Percentiles rank a stretch among this genome's conserved stretches.
Conservation (phyloP, 345 rosid species). For the Camelina sativa region DNA sequence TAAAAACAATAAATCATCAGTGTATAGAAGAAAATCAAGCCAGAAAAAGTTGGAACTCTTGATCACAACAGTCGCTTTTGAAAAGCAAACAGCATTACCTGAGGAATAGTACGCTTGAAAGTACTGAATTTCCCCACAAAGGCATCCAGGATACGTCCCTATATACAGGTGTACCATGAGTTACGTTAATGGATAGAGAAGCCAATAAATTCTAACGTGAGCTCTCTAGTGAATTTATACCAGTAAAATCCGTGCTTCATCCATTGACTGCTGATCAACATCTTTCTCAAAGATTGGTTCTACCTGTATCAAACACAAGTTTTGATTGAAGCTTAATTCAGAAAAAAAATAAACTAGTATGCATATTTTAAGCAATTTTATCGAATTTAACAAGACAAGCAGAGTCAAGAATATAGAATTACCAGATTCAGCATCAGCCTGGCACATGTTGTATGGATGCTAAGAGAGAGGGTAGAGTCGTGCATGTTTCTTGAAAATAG, state of each 20-base stretch:
- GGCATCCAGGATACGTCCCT: constrained; percentile 99
- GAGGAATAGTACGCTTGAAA: constrained; percentile 97
- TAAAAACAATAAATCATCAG: constrained; percentile 15
- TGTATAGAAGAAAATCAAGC: constrained; percentile 4
- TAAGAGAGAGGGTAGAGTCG: constrained; percentile 91
- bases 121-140: constrained; percentile 98
- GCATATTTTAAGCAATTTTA: constrained; percentile 28
- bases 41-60: constrained; percentile 1
- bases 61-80: background rate
- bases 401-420: constrained; percentile 30
- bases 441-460: constrained; percentile 97
- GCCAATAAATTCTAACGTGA: constrained; percentile 27
- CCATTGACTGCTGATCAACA: constrained; percentile 91
- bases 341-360: constrained; percentile 13
- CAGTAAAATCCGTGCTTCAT: constrained; percentile 90
- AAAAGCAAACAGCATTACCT: constrained; percentile 61
- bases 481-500: constrained; percentile 98
- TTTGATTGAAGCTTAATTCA: constrained; percentile 12
- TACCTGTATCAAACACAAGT: constrained; percentile 58
- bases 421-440: constrained; percentile 99
- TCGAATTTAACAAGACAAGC: constrained; percentile 20
- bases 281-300: constrained; percentile 99
- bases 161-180: constrained; percentile 38
- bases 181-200: constrained; percentile 19
- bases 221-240: constrained; percentile 51